Evolutionary conservation across 2,329 filamentous ascomycete species (phyloP), one percentile per base, ranked within the genome.

Genomic region (Tricladium varicosporioides): DNA sequence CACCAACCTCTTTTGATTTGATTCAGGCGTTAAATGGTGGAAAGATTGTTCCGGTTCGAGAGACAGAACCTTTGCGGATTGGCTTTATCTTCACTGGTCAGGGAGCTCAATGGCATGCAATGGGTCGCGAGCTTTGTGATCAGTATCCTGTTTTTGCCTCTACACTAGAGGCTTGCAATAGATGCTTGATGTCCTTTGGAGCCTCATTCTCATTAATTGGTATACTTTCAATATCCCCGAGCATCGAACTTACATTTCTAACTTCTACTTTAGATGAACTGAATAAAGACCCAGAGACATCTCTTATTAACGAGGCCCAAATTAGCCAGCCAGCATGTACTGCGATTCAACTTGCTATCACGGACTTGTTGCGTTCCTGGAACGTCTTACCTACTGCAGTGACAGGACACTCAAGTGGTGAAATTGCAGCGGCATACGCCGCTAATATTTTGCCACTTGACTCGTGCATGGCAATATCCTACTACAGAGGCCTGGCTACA

Each of bases 401-500:
- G 0, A 67, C 72, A 2, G 76, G 78, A 1, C 78, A 80, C 62
- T 79, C 76, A 0, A 73, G 69, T 50, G 78, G 78, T 10, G 78
- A 81, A 56, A 78, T 80, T 33, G 77, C 65, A 2, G 78, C 78
- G 2, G 77, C 78, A 0, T 80, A 76, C 52, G 70, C 76, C 0
- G 65, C 72, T 0, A 74, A 72, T 1, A 63, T 66, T 1, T 51
- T 76, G 1, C 66, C 62, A 15, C 60, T 65, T 15, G 62, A 69
- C 5, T 66, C 70, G 19, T 74, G 74, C 11, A 65, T 72, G 69
- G 71, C 74, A 2, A 71, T 78, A 10, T 80, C 80, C 0, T 84
- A 81, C 62, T 63, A 68, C 55, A 55, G 72, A 52, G 64, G 70
- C 27, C 49, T 58, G 42, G 54, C 58, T 9, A 55, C 50, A 44